phyloP scores from a whole-genome alignment of 768 basidiomycete species.

The Pisolithus albus region DNA sequence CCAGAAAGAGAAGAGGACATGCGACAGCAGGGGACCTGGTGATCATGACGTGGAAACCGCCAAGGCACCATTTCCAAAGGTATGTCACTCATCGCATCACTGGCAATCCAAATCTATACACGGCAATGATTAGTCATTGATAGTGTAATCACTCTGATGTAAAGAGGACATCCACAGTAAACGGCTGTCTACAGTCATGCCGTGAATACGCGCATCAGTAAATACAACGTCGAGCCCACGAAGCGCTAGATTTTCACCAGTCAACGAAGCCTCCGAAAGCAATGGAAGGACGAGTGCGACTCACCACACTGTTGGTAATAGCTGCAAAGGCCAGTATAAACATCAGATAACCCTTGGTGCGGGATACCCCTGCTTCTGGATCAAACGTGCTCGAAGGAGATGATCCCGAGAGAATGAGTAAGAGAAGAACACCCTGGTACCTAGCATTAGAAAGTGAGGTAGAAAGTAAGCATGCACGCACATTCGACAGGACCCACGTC shows the following conservation, averaged over 20 bases:
- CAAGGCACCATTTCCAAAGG: too few relatives aligned
- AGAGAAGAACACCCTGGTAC: slow-evolving; percentile 57
- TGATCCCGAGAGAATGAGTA: slow-evolving; percentile 58
- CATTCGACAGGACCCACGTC: slow-evolving; percentile 81
- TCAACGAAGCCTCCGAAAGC: slow-evolving; percentile 7
- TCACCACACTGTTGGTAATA: slow-evolving; percentile 59
- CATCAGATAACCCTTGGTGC: slow-evolving; percentile 68
- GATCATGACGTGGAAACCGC: too few relatives aligned
- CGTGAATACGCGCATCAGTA: too few relatives aligned
- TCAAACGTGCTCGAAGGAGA: slow-evolving; percentile 56
- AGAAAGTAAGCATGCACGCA: slow-evolving; percentile 26
- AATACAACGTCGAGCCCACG: too few relatives aligned
- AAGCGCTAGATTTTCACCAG: slow-evolving; percentile 38
- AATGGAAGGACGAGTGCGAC: slow-evolving; percentile 6
- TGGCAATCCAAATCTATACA: too few relatives aligned
- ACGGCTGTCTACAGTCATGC: too few relatives aligned
- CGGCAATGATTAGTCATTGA: too few relatives aligned
- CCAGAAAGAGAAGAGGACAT: too few relatives aligned
- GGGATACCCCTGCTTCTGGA: slow-evolving; percentile 37
- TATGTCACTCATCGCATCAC: too few relatives aligned
- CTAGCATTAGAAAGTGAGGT: background rate
- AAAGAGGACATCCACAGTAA: too few relatives aligned
- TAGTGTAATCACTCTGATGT: too few relatives aligned
- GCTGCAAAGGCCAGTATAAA: slow-evolving; percentile 81
- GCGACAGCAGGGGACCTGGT: too few relatives aligned